Evolutionary conservation across 2,329 filamentous ascomycete genomes (phyloP).

Genomic region (Stagonosporopsis cucurbitacearum): DNA sequence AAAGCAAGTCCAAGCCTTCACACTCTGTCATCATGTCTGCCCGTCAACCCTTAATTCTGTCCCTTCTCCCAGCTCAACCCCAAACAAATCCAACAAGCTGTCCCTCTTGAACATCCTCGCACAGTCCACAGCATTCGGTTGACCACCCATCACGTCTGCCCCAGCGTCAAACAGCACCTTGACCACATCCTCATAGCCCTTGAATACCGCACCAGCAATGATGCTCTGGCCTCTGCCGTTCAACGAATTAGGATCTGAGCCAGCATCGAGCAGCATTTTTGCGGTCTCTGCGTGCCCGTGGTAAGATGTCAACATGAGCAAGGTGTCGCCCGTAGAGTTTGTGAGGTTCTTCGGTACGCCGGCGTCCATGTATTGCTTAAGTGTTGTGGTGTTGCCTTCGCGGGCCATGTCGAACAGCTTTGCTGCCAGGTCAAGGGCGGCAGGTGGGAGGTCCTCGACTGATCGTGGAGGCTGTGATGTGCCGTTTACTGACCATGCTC

Average conservation of each 20-base stretch:
- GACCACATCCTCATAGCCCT: slow-evolving; percentile 70
- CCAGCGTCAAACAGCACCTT: slow-evolving; percentile 57
- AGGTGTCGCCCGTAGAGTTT: slow-evolving; percentile 75
- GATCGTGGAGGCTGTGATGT: slow-evolving; percentile 13
- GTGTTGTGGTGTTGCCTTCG: slow-evolving; percentile 61
- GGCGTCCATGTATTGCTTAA: slow-evolving; percentile 68
- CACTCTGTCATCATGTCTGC: neutral
- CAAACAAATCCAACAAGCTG: slow-evolving; percentile 41
- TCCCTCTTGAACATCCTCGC: slow-evolving; percentile 56
- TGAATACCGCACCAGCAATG: slow-evolving; percentile 75
- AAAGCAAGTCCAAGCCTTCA: neutral
- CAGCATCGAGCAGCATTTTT: slow-evolving; percentile 64
- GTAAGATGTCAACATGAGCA: slow-evolving; percentile 77
- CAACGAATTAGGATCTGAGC: slow-evolving; percentile 70
- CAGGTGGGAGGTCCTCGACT: slow-evolving; percentile 60
- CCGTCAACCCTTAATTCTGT: neutral
- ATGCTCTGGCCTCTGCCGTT: slow-evolving; percentile 74
- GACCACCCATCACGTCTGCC: slow-evolving; percentile 51
- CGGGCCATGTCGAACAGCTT: slow-evolving; percentile 73
- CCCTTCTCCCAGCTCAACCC: slow-evolving; percentile 28
- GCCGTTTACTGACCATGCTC: neutral
- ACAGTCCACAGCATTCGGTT: slow-evolving; percentile 55
- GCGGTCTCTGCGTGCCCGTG: slow-evolving; percentile 69
- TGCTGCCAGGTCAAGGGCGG: slow-evolving; percentile 69
- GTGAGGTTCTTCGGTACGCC: slow-evolving; percentile 74